Percentiles rank a stretch among this genome's conserved stretches.
Conservation (phyloP, 1,139 yeast species). For the Arxiozyma slooffiae region DNA sequence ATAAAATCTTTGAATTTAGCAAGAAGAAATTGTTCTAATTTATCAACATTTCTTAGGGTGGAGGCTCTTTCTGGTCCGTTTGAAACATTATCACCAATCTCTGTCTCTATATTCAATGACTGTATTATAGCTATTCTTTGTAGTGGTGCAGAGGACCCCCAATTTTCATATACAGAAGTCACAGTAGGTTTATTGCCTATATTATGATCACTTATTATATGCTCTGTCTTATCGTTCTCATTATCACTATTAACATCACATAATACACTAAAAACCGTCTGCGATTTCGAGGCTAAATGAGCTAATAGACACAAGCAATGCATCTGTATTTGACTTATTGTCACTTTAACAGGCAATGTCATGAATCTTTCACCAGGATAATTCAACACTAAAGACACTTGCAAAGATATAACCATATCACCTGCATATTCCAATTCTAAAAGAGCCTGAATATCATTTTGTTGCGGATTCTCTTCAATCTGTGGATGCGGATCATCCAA, state of each 20-base stretch:
- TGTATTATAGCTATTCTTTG: constrained; percentile 74
- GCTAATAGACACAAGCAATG: constrained; percentile 77
- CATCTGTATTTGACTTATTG: constrained; percentile 63
- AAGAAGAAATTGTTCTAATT: constrained; percentile 76
- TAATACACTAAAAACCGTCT: constrained; percentile 37
- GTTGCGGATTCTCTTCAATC: constrained; percentile 11
- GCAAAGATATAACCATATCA: constrained; percentile 59
- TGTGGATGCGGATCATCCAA: constrained; percentile 57
- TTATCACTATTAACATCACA: constrained; percentile 38
- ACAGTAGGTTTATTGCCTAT: not conserved
- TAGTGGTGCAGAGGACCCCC: constrained; percentile 12
- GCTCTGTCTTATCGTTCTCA: not conserved
- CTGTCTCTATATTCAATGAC: constrained; percentile 77
- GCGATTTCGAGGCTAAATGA: constrained; percentile 36
- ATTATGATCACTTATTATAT: not conserved
- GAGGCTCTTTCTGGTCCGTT: constrained; percentile 19
- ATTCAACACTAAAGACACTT: constrained; percentile 70
- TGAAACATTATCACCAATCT: constrained; percentile 55
- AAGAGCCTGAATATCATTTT: constrained; percentile 60
- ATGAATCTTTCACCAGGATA: constrained; percentile 86
- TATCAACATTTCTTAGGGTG: constrained; percentile 70
- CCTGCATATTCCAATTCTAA: constrained; percentile 75
- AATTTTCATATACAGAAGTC: not conserved
- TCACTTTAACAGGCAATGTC: constrained; percentile 70
- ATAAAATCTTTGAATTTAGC: constrained; percentile 64